Evolutionary conservation across 257 asterid species (phyloP), one percentile per base, ranked within the genome.

Genomic region (Leptodermis oblonga): DNA sequence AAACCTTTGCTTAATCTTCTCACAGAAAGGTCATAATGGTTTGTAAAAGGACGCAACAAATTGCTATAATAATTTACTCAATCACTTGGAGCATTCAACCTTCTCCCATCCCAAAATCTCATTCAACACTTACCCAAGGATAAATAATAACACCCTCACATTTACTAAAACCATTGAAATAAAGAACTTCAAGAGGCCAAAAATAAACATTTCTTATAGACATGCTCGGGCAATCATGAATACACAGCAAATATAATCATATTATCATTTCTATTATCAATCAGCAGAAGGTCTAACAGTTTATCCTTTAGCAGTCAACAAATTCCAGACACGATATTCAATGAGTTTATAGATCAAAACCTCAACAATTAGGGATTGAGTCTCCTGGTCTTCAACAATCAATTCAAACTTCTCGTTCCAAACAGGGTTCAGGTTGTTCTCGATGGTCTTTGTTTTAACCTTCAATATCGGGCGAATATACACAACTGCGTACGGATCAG

Each of bases 321-420:
- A 39, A 51, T 4, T 33, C 59, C 68, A 51, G 36, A 41, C 22
- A 52, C 15, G 54, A 12, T 39, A 65, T 42, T 62, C 52, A 52
- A 45, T 14, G 28, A 66, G 68, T 30, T 71, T 68, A 69, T 72
- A 71, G 61, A 78, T 71, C 67, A 60, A 68, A 73, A 94, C 99
- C 99, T 94, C 99, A 39, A 94, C 13, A 68, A 80, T 67, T 76
- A 94, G 86, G 55, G 87, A 76, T 60, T 91, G 99, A 15, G 99
- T 94, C 86, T 94, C 99, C 87, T 94, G 92, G 85, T 94, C 99
- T 84, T 94, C 99, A 55, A 86, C 97, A 62, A 94, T 89, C 72
- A 94, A 68, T 72, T 84, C 90, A 74, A 89, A 94, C 2, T 82
- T 81, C 65, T 91, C 83, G 78, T 94, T 75, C 98, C 98, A 94